phyloP scores from a whole-genome alignment of 1,284 basidiomycete species.

The Rhodotorula sp. region DNA sequence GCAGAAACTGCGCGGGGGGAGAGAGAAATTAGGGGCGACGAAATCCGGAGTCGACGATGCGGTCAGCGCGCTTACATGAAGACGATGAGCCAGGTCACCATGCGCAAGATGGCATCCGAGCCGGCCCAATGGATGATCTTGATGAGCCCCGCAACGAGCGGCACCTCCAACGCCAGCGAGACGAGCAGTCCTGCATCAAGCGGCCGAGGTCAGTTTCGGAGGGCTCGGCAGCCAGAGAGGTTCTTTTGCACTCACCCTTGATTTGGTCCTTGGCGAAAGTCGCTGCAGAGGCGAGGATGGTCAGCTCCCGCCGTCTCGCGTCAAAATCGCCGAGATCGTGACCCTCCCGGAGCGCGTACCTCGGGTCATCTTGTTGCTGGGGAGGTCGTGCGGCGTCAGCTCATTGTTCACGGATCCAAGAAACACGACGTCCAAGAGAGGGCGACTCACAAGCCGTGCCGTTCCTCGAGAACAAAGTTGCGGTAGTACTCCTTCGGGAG shows the following conservation, averaged over 20 bases:
- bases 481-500: constrained; percentile 77
- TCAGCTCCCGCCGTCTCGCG: not conserved
- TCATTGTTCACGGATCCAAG: not conserved
- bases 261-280: constrained; percentile 16
- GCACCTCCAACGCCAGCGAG: constrained; percentile 73
- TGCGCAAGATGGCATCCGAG: constrained; percentile 27
- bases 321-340: no score
- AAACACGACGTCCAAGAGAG: constrained; percentile 46
- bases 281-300: not conserved
- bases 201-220: constrained; percentile 47
- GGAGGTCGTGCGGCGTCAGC: no score
- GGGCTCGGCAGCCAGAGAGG: no score
- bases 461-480: constrained; percentile 91
- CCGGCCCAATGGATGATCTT: constrained; percentile 92
- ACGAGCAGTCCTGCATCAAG: constrained; percentile 65
- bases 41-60: constrained; percentile 50
- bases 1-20: not conserved
- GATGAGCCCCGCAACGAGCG: constrained; percentile 82
- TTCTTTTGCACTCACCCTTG: constrained; percentile 13
- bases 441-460: constrained; percentile 68
- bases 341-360: not conserved
- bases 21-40: no score
- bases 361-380: constrained; percentile 19
- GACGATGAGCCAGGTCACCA: constrained; percentile 44
- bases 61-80: constrained; percentile 35